Base-by-base conservation (phyloP, 164 flowering plant genomes). In the Echeveria elegans region DNA sequence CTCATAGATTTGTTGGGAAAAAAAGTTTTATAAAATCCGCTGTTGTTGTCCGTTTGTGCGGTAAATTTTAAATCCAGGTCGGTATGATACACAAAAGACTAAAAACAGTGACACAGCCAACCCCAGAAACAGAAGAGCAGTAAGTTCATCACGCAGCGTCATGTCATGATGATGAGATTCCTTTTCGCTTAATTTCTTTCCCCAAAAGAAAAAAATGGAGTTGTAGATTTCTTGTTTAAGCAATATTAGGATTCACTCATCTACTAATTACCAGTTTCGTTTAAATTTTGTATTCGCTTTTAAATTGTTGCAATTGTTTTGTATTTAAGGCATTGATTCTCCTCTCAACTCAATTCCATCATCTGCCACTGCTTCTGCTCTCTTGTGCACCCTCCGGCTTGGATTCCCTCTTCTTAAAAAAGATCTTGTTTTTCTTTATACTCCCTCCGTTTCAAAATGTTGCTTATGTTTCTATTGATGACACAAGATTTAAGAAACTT, bases 391-490 rank as follows among this genome's bases (percentile, higher is more conserved):
- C n/a, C n/a, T n/a, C n/a, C n/a, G n/a, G 77, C 72, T 75, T 72
- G 61, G 81, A 79, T 76, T 78, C 83, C 69, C 73, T 72, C 60
- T 59, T 68, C 43, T 63, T 38, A 83, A 88, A n/a, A n/a, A n/a
- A 88, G 86, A 81, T 72, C 74, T 48, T 82, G 73, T 86, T 86
- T 87, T 82, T 73, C 73, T 67, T 64, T 87, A 82, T 71, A 73
- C n/a, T 58, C 73, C 81, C 64, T 56, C n/a, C n/a, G n/a, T n/a
- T n/a, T n/a, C n/a, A n/a, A n/a, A n/a, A n/a, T n/a, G n/a, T n/a
- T n/a, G n/a, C n/a, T n/a, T n/a, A n/a, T n/a, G n/a, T n/a, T n/a
- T n/a, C n/a, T n/a, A n/a, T n/a, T n/a, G n/a, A n/a, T n/a, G n/a
- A n/a, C n/a, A n/a, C n/a, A n/a, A n/a, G n/a, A n/a, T n/a, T n/a